A percentile compares a stretch with the other conserved stretches of the same genome.
Evolutionary conservation across 2,329 filamentous ascomycete species (phyloP).

Genomic region (Exophiala calicioides): DNA sequence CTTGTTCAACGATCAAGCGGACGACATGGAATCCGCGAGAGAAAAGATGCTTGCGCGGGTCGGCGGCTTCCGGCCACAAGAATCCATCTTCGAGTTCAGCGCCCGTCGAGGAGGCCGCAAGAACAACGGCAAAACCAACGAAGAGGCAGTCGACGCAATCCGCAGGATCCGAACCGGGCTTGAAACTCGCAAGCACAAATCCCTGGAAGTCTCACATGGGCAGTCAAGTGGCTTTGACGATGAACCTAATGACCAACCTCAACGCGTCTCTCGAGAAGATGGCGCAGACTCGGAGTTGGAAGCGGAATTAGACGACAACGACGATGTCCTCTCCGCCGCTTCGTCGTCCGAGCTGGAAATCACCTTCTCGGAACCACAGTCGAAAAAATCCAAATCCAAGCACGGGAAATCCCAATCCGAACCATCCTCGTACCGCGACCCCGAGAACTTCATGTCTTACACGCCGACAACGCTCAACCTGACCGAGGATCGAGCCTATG

Average conservation of each 20-base stretch:
- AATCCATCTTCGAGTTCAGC: constrained; percentile 96
- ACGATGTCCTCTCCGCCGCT: constrained; percentile 61
- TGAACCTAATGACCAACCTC: constrained; percentile 32
- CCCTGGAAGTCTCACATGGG: constrained; percentile 32
- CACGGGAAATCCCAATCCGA: constrained; percentile 57
- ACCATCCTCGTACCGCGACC: constrained; percentile 68
- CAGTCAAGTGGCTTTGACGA: constrained; percentile 39
- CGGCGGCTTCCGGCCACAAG: constrained; percentile 81
- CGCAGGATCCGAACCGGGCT: constrained; percentile 45
- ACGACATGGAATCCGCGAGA: constrained; percentile 68
- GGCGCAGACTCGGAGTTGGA: constrained; percentile 40
- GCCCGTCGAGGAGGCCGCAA: constrained; percentile 71
- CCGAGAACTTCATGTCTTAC: constrained; percentile 96
- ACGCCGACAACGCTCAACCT: constrained; percentile 76
- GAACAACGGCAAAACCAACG: constrained; percentile 67
- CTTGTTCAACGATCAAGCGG: constrained; percentile 72
- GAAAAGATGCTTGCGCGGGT: constrained; percentile 86
- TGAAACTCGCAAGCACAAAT: constrained; percentile 45
- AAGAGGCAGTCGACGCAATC: constrained; percentile 62
- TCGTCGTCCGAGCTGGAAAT: constrained; percentile 66
- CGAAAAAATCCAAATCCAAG: constrained; percentile 40
- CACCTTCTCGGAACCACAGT: constrained; percentile 60
- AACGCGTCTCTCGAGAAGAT: no score
- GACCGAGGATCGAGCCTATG: constrained; percentile 89
- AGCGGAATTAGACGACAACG: constrained; percentile 33